phyloP scores from a whole-genome alignment of 2,329 filamentous ascomycete genomes.

The Botryotinia convoluta region DNA sequence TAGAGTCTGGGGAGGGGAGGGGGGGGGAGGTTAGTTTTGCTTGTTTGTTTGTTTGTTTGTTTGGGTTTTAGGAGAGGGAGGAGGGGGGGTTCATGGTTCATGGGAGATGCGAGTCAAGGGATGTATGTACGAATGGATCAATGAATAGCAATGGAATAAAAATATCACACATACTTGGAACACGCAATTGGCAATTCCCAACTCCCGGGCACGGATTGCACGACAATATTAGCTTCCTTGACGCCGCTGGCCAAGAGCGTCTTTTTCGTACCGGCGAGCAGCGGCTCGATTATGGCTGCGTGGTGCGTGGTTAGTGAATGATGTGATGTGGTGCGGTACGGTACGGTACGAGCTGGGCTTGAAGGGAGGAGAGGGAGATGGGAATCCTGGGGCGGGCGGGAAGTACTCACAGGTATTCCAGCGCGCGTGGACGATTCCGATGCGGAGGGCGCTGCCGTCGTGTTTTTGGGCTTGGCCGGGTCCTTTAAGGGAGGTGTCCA shows the following conservation, averaged over 20 bases:
- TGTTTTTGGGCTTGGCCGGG: constrained; percentile 59
- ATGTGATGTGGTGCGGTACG: neutral
- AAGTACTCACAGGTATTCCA: constrained; percentile 64
- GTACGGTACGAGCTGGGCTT: neutral
- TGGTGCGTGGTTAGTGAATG: constrained; percentile 15
- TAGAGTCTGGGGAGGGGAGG: constrained; percentile 59
- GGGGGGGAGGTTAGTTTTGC: neutral
- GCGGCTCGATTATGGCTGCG: constrained; percentile 73
- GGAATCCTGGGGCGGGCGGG: neutral
- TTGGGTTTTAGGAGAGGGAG: neutral
- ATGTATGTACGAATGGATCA: neutral
- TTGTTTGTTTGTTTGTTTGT: neutral
- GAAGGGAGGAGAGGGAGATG: neutral
- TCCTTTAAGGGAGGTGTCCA: constrained; percentile 49
- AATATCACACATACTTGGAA: constrained; percentile 41
- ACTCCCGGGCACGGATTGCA: constrained; percentile 86
- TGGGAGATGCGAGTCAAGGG: constrained; percentile 40
- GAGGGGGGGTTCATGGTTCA: neutral
- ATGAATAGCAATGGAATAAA: neutral
- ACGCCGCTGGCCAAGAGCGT: constrained; percentile 78
- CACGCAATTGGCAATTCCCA: constrained; percentile 93
- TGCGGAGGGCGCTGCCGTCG: constrained; percentile 72
- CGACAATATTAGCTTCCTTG: constrained; percentile 79
- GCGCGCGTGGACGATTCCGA: constrained; percentile 92
- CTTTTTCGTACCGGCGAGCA: constrained; percentile 77